Percentiles rank a stretch among this genome's conserved stretches.
phyloP scores from a whole-genome alignment of 2,329 filamentous ascomycete species.

The Pseudogymnoascus sp. region DNA sequence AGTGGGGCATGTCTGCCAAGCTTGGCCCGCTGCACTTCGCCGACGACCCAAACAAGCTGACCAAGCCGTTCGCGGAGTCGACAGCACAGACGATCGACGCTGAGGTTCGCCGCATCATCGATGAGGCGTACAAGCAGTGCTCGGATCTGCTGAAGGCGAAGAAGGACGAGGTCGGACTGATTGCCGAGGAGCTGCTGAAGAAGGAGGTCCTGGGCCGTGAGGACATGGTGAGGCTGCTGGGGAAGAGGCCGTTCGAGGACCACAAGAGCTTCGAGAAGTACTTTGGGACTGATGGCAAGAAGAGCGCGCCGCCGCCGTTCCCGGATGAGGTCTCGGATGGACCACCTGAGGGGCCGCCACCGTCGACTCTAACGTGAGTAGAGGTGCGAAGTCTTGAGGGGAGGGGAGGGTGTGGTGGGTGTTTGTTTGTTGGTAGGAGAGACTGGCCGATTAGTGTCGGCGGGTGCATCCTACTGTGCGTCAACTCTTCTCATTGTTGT shows the following conservation, averaged over 20 bases:
- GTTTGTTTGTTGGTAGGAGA: background rate
- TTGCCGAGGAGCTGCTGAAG: conserved; percentile 84
- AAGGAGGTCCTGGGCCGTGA: conserved; percentile 91
- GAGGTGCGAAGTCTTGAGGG: background rate
- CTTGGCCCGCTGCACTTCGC: conserved; percentile 90
- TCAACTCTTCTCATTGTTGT: conserved; percentile 7
- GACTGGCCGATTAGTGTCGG: background rate
- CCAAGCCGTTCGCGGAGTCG: conserved; percentile 93
- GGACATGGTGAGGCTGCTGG: conserved; percentile 83
- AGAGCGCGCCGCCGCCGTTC: conserved; percentile 49
- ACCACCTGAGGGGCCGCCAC: background rate
- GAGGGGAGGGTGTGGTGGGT: background rate
- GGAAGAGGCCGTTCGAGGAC: conserved; percentile 76
- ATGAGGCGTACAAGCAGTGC: conserved; percentile 88
- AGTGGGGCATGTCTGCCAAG: conserved; percentile 96
- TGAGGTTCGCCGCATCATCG: conserved; percentile 86
- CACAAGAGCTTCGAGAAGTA: conserved; percentile 86
- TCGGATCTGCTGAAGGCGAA: conserved; percentile 72
- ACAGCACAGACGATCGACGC: conserved; percentile 87
- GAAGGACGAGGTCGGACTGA: conserved; percentile 78
- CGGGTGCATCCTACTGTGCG: background rate
- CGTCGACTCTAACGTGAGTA: background rate
- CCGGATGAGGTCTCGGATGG: background rate
- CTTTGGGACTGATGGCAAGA: conserved; percentile 58
- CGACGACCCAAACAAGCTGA: conserved; percentile 68